Percentiles rank a stretch among this genome's conserved stretches.
These are phyloP conservation scores for Talaromyces sp. DNA, from an alignment of 2,329 filamentous ascomycete genomes.

Conservation along the genomic window DNA sequence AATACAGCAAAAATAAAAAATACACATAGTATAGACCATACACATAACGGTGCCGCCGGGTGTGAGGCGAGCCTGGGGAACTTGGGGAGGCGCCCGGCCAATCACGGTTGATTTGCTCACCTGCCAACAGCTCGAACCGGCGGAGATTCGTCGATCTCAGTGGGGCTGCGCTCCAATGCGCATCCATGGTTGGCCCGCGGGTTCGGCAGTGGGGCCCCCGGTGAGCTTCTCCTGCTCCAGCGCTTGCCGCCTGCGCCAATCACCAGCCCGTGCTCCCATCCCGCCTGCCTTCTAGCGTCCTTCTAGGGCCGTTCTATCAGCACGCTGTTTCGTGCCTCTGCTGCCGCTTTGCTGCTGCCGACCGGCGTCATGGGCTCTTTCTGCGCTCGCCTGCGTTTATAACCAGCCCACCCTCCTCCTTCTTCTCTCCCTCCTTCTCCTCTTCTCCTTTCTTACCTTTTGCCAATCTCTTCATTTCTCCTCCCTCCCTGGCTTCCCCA, in stretches of 20 bases:
- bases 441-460: background rate
- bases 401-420: background rate
- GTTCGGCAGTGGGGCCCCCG: background rate
- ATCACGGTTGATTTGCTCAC: background rate
- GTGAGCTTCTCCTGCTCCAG: background rate
- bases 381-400: background rate
- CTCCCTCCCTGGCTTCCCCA: background rate
- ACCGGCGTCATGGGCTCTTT: background rate
- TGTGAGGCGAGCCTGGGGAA: background rate
- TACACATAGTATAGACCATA: no score
- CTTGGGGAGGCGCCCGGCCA: background rate
- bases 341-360: no score
- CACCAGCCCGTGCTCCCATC: no score
- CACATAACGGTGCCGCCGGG: no score
- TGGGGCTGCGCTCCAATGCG: background rate
- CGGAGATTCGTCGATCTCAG: background rate
- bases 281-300: slow-evolving; percentile 10
- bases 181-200: background rate
- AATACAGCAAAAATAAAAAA: background rate
- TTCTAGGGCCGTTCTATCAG: slow-evolving; percentile 10
- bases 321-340: background rate
- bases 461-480: background rate
- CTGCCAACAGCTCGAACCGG: background rate
- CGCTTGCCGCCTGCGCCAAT: background rate
- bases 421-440: background rate